Evolutionary conservation across 2,329 filamentous ascomycete genomes (phyloP).

Genomic region (Aspergillus floridensis): DNA sequence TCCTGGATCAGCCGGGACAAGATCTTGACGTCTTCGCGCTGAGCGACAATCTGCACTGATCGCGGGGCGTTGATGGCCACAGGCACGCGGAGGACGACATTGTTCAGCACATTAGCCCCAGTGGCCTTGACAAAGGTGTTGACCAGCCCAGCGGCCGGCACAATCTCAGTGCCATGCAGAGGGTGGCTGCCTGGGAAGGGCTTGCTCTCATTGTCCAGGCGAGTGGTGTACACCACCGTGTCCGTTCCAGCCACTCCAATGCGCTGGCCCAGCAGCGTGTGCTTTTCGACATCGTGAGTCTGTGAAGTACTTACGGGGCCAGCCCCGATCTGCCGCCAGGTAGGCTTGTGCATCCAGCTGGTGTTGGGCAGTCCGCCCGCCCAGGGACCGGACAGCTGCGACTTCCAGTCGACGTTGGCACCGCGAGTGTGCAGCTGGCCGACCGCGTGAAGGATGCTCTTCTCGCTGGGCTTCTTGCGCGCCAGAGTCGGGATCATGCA

Average conservation of each 20-base stretch:
- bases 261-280: slow-evolving; percentile 37
- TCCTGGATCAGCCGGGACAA: slow-evolving; percentile 30
- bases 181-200: slow-evolving; percentile 45
- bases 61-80: slow-evolving; percentile 36
- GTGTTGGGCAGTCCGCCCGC: slow-evolving; percentile 17
- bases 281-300: slow-evolving; percentile 7
- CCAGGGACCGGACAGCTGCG: slow-evolving; percentile 18
- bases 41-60: slow-evolving; percentile 38
- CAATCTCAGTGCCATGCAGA: slow-evolving; percentile 44
- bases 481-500: slow-evolving; percentile 32
- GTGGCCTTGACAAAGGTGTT: slow-evolving; percentile 42
- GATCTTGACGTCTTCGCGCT: slow-evolving; percentile 32
- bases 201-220: slow-evolving; percentile 37
- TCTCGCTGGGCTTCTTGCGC: slow-evolving; percentile 26
- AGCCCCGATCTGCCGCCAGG: slow-evolving; percentile 4
- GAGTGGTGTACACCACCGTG: slow-evolving; percentile 35
- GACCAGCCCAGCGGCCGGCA: slow-evolving; percentile 43
- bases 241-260: slow-evolving; percentile 29
- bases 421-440: slow-evolving; percentile 32
- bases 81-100: slow-evolving; percentile 35
- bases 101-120: slow-evolving; percentile 24
- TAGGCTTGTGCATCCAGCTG: slow-evolving; percentile 20
- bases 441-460: slow-evolving; percentile 28
- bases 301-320: slow-evolving; percentile 20
- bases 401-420: slow-evolving; percentile 28